Percentiles rank a stretch among this genome's conserved stretches.
These are phyloP conservation scores for Mortierella sp. DNA, from an alignment of 371 early-diverging fungal genomes.

Conservation along the genomic window DNA sequence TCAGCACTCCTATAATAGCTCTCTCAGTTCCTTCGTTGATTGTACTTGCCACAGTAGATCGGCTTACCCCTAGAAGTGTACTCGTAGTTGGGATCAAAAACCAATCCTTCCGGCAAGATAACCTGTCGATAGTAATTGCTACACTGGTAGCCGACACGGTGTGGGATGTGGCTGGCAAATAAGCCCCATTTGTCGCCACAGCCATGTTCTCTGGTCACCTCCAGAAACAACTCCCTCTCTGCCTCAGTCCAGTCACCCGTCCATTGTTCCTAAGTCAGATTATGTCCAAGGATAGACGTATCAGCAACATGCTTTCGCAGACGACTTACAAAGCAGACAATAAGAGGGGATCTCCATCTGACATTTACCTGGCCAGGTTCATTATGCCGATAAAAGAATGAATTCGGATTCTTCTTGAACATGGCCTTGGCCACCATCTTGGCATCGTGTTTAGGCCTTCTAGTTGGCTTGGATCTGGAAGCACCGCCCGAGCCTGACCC, in stretches of 20 bases:
- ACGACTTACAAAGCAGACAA: too few species aligned
- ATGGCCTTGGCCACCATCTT: conserved; percentile 66
- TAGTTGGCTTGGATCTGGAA: conserved; percentile 15
- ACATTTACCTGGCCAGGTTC: conserved; percentile 70
- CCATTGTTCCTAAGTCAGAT: conserved; percentile 68
- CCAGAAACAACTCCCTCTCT: conserved; percentile 67
- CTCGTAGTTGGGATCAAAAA: conserved; percentile 76
- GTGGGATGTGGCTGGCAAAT: conserved; percentile 79
- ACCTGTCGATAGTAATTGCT: conserved; percentile 80
- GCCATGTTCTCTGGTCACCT: conserved; percentile 64
- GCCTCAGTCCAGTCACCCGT: conserved; percentile 79
- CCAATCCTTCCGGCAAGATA: conserved; percentile 69
- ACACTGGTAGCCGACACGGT: conserved; percentile 82
- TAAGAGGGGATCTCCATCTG: not conserved
- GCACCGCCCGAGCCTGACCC: conserved; percentile 28
- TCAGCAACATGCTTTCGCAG: not conserved
- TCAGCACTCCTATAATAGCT: too few species aligned
- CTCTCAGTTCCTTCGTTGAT: conserved; percentile 32
- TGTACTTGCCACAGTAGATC: conserved; percentile 49
- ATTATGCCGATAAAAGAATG: conserved; percentile 79
- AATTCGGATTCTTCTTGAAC: conserved; percentile 80
- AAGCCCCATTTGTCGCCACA: conserved; percentile 81
- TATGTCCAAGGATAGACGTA: not conserved
- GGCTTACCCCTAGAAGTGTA: conserved; percentile 50
- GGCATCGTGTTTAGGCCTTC: conserved; percentile 46